Evolutionary conservation across 495 filamentous ascomycete genomes (phyloP).

Genomic region (Aspergillus taichungensis): DNA sequence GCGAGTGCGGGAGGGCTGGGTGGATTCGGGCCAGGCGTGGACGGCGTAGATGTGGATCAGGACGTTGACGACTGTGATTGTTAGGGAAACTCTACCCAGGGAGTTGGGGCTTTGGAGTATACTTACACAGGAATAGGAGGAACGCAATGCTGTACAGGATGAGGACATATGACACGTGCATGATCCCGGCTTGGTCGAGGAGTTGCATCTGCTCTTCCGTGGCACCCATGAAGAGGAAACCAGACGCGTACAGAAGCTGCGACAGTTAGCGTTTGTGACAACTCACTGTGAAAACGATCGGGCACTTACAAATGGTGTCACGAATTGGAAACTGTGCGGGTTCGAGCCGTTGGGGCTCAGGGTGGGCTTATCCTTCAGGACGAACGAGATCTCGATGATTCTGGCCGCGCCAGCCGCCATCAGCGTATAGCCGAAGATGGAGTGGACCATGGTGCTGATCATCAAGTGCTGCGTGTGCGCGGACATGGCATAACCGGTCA

Average conservation of each 20-base stretch:
- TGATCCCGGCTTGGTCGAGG: conserved; percentile 60
- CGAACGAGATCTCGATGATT: conserved; percentile 86
- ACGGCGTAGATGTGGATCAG: conserved; percentile 76
- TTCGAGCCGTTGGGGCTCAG: conserved; percentile 51
- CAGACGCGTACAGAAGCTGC: conserved; percentile 83
- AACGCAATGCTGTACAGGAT: conserved; percentile 87
- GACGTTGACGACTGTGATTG: conserved; percentile 56
- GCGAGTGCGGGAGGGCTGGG: conserved; percentile 17
- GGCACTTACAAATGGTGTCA: conserved; percentile 79
- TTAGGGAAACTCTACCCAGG: neutral
- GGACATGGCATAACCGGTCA: conserved; percentile 95
- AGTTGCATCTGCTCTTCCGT: conserved; percentile 92
- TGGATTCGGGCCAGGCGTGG: conserved; percentile 41
- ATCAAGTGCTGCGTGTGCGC: conserved; percentile 74
- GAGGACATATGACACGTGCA: conserved; percentile 84
- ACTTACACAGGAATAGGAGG: conserved; percentile 76
- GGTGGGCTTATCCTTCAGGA: conserved; percentile 61
- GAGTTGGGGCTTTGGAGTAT: neutral
- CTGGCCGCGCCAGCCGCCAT: conserved; percentile 81
- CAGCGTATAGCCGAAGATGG: conserved; percentile 88
- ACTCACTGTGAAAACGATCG: neutral
- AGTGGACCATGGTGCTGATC: conserved; percentile 83
- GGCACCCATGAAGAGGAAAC: conserved; percentile 95
- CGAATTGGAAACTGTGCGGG: conserved; percentile 83
- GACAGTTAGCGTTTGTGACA: conserved; percentile 8